Evolutionary conservation across 495 filamentous ascomycete genomes (phyloP), one percentile per base, ranked within the genome.

Genomic region (Xylaria flabelliformis): DNA sequence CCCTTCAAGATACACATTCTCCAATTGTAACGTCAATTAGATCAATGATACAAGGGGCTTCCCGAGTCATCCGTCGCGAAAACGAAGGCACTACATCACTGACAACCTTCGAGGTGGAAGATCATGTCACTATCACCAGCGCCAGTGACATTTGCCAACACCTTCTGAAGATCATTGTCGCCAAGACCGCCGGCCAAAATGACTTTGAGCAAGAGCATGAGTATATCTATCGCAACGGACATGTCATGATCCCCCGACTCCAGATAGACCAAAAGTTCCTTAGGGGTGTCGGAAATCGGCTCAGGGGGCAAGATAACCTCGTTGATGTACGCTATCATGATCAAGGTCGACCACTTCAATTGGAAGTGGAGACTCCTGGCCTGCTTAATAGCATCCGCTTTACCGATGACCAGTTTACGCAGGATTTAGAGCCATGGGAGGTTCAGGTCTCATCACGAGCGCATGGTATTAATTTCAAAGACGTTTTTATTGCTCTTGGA

Each of bases 401-500:
- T 59, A 67, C 70, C 10, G 77, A 80, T 56, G 78, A 77, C 34
- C 55, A 62, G 19, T 74, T 55, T 26, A 73, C 72, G 7, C 24
- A 69, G 0, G 24, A 64, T 10, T 73, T 81, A 0, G 76, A 74
- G 29, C 71, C 74, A 1, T 76, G 80, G 64, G 84, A 87, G 64
- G 73, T 87, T n/a, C 74, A 81, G 69, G 78, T 84, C 13, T 76
- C 82, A 26, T 77, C 82, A 17, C 76, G 75, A 26, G 83, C 82
- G 5, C 77, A 82, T 44, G 84, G 84, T 36, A 71, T 87, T 34
- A 84, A 81, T 72, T 81, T 81, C 41, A 74, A 77, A 29, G 84
- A 90, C 53, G 80, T 89, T 5, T 83, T 88, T 64, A 83, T 83
- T 3, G 82, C 85, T 7, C 82, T 90, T 77, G 88, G 88, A 4